phyloP scores from a whole-genome alignment of 2,329 filamentous ascomycete genomes.

The Trichophyton rubrum region DNA sequence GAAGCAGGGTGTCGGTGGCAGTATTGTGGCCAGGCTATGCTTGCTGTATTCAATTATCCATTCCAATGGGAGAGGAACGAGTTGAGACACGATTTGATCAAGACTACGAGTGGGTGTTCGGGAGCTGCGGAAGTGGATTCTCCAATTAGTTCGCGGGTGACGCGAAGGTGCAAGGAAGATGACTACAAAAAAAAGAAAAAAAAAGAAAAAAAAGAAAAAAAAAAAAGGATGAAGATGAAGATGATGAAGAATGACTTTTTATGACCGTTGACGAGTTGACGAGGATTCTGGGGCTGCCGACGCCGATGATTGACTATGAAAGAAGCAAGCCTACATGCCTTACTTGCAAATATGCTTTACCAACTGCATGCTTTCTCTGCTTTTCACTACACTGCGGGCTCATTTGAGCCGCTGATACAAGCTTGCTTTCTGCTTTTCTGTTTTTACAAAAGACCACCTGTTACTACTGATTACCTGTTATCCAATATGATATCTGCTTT shows the following conservation, averaged over 20 bases:
- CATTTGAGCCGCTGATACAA: not conserved
- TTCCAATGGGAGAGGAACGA: slow-evolving; percentile 1
- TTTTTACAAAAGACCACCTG: not conserved
- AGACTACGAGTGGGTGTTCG: not conserved
- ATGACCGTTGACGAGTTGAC: not conserved
- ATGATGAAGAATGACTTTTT: not conserved
- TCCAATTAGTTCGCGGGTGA: not conserved
- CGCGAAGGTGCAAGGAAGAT: not conserved
- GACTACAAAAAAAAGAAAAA: not conserved
- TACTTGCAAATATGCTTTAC: not conserved
- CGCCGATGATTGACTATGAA: not conserved
- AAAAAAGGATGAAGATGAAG: not conserved
- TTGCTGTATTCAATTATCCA: slow-evolving; percentile 1
- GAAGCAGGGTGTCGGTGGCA: not conserved
- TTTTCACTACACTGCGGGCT: not conserved
- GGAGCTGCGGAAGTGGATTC: slow-evolving; percentile 1
- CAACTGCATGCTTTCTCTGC: not conserved
- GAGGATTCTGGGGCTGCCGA: too few relatives aligned
- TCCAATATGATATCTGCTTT: not conserved
- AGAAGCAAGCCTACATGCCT: not conserved
- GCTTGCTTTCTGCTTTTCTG: not conserved
- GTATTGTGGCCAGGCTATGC: slow-evolving; percentile 1
- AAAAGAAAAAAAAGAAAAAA: not conserved
- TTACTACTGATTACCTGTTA: not conserved
- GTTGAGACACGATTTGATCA: not conserved